A percentile compares a stretch with the other conserved stretches of the same genome.
phyloP scores from a whole-genome alignment of 208 protist species.

The Naegleria fowleri region DNA sequence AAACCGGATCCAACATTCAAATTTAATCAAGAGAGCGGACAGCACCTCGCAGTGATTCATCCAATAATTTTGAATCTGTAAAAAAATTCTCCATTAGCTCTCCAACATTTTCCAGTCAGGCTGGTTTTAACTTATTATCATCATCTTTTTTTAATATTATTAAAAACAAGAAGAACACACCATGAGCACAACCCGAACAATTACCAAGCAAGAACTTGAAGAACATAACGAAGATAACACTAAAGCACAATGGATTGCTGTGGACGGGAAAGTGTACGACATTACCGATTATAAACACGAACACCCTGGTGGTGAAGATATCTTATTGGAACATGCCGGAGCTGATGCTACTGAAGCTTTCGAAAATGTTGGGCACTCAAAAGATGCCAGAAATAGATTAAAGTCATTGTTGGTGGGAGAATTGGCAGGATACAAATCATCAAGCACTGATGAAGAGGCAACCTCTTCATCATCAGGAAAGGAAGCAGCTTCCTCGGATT shows the following conservation, averaged over 20 bases:
- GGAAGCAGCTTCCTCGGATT: background rate
- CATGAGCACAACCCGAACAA: background rate
- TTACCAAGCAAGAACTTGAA: background rate
- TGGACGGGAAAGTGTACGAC: constrained; percentile 73
- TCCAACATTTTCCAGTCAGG: too few species aligned
- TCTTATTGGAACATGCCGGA: constrained; percentile 66
- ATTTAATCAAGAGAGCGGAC: too few species aligned
- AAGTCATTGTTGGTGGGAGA: background rate
- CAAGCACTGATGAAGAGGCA: background rate
- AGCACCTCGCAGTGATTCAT: too few species aligned
- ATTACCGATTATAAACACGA: constrained; percentile 69
- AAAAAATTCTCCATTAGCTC: too few species aligned
- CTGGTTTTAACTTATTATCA: too few species aligned
- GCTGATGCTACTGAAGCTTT: constrained; percentile 73
- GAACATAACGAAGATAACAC: background rate
- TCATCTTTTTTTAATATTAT: too few species aligned
- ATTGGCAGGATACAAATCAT: background rate
- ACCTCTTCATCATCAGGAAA: background rate
- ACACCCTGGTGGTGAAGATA: constrained; percentile 77
- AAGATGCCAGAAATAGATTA: background rate
- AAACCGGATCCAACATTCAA: too few species aligned
- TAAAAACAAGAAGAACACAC: too few species aligned
- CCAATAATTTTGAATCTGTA: too few species aligned
- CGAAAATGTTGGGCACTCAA: constrained; percentile 41
- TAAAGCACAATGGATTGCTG: constrained; percentile 59